These are phyloP conservation scores for Cyclotella baltica DNA, from an alignment of 108 stramenopile species.

Conservation along the genomic window DNA sequence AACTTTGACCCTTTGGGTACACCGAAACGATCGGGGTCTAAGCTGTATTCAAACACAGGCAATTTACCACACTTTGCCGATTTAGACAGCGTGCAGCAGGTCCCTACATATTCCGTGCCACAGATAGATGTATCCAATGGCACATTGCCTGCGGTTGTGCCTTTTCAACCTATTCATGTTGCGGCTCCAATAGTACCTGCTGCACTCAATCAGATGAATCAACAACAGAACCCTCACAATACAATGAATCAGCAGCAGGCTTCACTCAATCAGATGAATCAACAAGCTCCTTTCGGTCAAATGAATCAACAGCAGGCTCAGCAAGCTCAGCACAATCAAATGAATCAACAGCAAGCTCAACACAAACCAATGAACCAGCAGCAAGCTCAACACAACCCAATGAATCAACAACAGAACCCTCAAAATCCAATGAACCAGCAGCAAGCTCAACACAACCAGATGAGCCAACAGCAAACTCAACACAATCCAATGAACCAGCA, in stretches of 20 bases:
- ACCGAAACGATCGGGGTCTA: constrained; percentile 21
- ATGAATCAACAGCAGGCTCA: background rate
- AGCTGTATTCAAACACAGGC: background rate
- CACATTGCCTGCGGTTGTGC: background rate
- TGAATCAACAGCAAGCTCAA: too few species aligned
- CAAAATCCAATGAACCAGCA: background rate
- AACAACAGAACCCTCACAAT: background rate
- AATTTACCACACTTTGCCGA: background rate
- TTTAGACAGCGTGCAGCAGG: background rate
- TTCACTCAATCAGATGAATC: too few species aligned
- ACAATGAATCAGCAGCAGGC: background rate
- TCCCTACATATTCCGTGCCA: background rate
- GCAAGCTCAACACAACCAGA: too few species aligned
- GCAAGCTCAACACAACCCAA: background rate
- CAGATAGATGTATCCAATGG: background rate
- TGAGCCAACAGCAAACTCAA: background rate
- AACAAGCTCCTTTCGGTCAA: background rate
- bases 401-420: background rate
- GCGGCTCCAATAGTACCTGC: background rate
- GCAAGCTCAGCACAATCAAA: background rate
- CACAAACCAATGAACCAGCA: background rate
- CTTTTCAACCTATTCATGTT: background rate
- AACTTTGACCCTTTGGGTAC: constrained; percentile 45
- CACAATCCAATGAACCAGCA: background rate
- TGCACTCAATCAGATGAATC: background rate